Conservation (phyloP, 805 yeast species). For the Candida verbasci region DNA sequence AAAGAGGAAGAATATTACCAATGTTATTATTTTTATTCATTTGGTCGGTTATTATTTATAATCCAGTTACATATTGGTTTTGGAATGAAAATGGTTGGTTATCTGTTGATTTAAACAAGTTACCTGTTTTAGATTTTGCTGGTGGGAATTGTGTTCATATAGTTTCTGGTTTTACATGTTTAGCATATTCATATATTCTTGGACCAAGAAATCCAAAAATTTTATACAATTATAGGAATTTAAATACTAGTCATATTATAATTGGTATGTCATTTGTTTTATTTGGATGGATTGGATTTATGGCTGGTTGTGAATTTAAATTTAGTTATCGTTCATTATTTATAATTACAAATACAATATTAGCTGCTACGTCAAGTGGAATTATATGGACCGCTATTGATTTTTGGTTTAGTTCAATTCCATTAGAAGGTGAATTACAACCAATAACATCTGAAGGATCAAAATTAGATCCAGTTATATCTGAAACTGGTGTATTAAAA, state of each 20-base stretch:
- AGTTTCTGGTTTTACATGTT: conserved; percentile 42
- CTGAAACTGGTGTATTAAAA: conserved; percentile 13
- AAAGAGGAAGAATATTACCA: conserved; percentile 39
- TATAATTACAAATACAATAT: conserved; percentile 28
- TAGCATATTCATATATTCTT: conserved; percentile 38
- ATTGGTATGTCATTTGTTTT: conserved; percentile 29
- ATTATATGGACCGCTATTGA: conserved; percentile 35
- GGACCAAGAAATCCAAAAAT: conserved; percentile 40
- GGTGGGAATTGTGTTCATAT: conserved; percentile 43
- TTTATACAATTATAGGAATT: conserved; percentile 30
- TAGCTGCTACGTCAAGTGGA: conserved; percentile 33
- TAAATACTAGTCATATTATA: conserved; percentile 29
- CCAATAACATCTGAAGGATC: background rate
- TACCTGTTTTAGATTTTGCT: conserved; percentile 42
- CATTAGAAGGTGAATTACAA: conserved; percentile 23
- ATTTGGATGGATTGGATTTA: conserved; percentile 41
- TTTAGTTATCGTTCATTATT: conserved; percentile 28
- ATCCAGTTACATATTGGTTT: conserved; percentile 43
- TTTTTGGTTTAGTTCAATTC: conserved; percentile 35
- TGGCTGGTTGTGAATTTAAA: conserved; percentile 40
- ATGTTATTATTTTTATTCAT: conserved; percentile 35
- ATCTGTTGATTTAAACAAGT: conserved; percentile 23
- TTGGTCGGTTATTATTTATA: conserved; percentile 39
- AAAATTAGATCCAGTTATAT: conserved; percentile 6
- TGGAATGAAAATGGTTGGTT: conserved; percentile 44